Conservation (phyloP, 495 filamentous ascomycete genomes). For the Bacidia rubella region DNA sequence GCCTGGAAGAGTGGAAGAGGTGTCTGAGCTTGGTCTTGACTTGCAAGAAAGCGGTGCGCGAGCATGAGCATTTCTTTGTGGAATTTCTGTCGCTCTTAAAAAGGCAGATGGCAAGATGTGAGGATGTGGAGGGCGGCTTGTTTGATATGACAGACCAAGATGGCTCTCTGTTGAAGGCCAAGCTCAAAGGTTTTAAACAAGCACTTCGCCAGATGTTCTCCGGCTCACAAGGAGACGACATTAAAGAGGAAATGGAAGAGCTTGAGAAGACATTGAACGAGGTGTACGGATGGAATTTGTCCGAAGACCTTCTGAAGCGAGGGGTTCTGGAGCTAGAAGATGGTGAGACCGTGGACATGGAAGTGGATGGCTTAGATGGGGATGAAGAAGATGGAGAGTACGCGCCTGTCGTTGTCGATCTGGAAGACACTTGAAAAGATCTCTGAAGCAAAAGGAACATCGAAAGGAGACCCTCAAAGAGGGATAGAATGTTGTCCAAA, state of each 20-base stretch:
- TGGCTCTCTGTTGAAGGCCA: slow-evolving; percentile 38
- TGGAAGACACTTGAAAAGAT: slow-evolving; percentile 19
- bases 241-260: slow-evolving; percentile 40
- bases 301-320: slow-evolving; percentile 40
- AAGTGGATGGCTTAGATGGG: slow-evolving; percentile 58
- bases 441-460: not conserved
- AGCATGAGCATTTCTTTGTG: slow-evolving; percentile 43
- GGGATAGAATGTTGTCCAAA: no score
- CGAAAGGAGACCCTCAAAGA: not conserved
- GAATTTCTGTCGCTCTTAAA: slow-evolving; percentile 48
- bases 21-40: slow-evolving; percentile 59
- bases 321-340: slow-evolving; percentile 63
- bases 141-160: slow-evolving; percentile 43
- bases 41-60: slow-evolving; percentile 43
- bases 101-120: slow-evolving; percentile 57
- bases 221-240: slow-evolving; percentile 21
- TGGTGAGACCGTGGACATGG: slow-evolving; percentile 66
- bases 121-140: slow-evolving; percentile 49
- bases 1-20: slow-evolving; percentile 79
- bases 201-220: slow-evolving; percentile 30
- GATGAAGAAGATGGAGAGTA: slow-evolving; percentile 82
- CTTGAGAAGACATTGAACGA: slow-evolving; percentile 41
- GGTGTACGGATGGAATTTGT: slow-evolving; percentile 54
- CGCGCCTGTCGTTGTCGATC: slow-evolving; percentile 67
- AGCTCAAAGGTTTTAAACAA: slow-evolving; percentile 40